phyloP scores from a whole-genome alignment of 441 rosid genomes.

The Erodium moschatum region DNA sequence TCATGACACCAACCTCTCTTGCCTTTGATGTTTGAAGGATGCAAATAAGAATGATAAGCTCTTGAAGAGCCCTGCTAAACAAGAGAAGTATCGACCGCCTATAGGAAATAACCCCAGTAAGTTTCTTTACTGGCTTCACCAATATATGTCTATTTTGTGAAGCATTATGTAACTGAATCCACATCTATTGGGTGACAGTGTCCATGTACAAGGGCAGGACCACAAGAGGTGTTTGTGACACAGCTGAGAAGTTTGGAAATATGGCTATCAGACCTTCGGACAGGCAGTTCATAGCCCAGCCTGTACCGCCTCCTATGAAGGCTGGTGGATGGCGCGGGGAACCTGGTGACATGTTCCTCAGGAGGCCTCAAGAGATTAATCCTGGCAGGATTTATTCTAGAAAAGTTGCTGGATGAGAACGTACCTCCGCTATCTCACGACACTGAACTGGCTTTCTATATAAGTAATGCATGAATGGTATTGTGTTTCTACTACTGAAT shows the following conservation, averaged over 20 bases:
- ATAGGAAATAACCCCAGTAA: constrained; percentile 75
- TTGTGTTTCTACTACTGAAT: not conserved
- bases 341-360: constrained; percentile 43
- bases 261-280: constrained; percentile 36
- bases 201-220: constrained; percentile 32
- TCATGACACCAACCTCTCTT: not conserved
- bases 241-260: constrained; percentile 43
- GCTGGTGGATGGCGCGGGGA: constrained; percentile 61
- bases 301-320: constrained; percentile 47
- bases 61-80: constrained; percentile 34
- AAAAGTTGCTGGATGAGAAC: constrained; percentile 61
- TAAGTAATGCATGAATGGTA: not conserved
- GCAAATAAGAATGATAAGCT: constrained; percentile 39
- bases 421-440: no score
- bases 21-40: constrained; percentile 31
- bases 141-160: not conserved
- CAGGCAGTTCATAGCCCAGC: constrained; percentile 26
- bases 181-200: constrained; percentile 23
- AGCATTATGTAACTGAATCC: not conserved
- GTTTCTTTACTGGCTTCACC: constrained; percentile 14
- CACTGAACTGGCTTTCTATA: not conserved
- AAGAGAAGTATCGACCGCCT: constrained; percentile 49
- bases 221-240: constrained; percentile 36
- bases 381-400: constrained; percentile 40
- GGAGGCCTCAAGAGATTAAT: constrained; percentile 43